These are phyloP conservation scores for Aureobasidium sp. DNA, from an alignment of 2,329 filamentous ascomycete species.

Conservation along the genomic window DNA sequence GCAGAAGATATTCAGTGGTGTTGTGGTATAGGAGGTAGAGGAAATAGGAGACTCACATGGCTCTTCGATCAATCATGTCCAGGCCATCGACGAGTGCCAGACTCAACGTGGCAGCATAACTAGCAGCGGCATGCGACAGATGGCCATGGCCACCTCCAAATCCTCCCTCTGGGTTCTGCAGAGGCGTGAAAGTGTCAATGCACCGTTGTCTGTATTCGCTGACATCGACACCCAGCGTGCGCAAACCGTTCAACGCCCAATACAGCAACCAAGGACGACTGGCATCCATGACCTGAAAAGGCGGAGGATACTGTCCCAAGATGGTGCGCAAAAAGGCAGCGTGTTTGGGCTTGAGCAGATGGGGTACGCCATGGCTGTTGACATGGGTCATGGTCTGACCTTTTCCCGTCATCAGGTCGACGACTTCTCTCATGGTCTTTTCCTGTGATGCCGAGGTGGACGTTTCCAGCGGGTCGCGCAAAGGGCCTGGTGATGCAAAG, in stretches of 20 bases:
- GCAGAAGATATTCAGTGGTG: conserved; percentile 22
- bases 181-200: conserved; percentile 63
- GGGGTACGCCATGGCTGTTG: conserved; percentile 68
- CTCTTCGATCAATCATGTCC: conserved; percentile 69
- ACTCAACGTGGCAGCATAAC: conserved; percentile 76
- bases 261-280: conserved; percentile 91
- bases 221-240: conserved; percentile 68
- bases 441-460: conserved; percentile 62
- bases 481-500: conserved; percentile 52
- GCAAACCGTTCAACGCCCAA: conserved; percentile 75
- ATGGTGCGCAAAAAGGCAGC: conserved; percentile 53
- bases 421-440: conserved; percentile 59
- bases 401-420: conserved; percentile 57
- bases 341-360: conserved; percentile 59
- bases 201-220: conserved; percentile 57
- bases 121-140: conserved; percentile 77
- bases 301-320: conserved; percentile 56
- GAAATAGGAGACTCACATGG: conserved; percentile 49
- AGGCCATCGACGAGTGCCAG: conserved; percentile 71
- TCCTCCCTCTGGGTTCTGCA: conserved; percentile 77
- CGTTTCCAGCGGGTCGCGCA: conserved; percentile 61
- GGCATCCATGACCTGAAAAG: conserved; percentile 71
- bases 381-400: conserved; percentile 41
- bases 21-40: neutral
- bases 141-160: conserved; percentile 95